Evolutionary conservation across 2,329 filamentous ascomycete genomes (phyloP), one percentile per base, ranked within the genome.

Genomic region (Cadophora luteo-olivacea): DNA sequence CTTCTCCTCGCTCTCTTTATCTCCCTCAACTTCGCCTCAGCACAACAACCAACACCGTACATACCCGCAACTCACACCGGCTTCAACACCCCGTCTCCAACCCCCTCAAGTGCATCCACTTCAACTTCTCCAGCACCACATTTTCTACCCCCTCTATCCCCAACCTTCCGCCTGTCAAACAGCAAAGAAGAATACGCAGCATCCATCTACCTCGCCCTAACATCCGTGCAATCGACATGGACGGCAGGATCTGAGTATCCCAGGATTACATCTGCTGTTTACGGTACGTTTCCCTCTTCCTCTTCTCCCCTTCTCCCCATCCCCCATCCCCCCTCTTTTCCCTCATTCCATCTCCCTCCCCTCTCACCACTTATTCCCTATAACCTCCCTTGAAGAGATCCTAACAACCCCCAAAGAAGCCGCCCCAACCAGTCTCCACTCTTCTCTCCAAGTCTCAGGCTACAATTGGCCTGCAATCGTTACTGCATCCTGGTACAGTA

Each of bases 381-480:
- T 29, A 29, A 29, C 5, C 5, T 29, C 3, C 29, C 5, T 3
- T 29, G 29, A 29, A 29, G 29, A 3, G 3, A 29, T 29, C 5
- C 29, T 29, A 29, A 29, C 29, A 29, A 29, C 29, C 29, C 29
- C 29, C 5, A 29, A 29, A 29, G 29, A 29, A n/a, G 63, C 63
- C 7, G 52, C 63, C 2, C 6, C 33, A 32, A 54, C 24, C n/a
- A 36, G 29, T 29, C 29, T 49, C 5, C 58, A 32, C 48, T 24
- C 57, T 19, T 61, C 65, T 11, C 57, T 67, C 36, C 33, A 22
- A 9, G 1, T 16, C 0, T 36, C 57, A 9, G 41, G 45, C 41
- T 64, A 64, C 25, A 64, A 61, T 41, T 68, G 66, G 66, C 54
- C 61, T 11, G 14, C 14, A 12, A 65, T 68, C 25, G 66, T 68